Base-by-base conservation (phyloP, 1,284 basidiomycete genomes). In the Phylloboletellus chloephorus region DNA sequence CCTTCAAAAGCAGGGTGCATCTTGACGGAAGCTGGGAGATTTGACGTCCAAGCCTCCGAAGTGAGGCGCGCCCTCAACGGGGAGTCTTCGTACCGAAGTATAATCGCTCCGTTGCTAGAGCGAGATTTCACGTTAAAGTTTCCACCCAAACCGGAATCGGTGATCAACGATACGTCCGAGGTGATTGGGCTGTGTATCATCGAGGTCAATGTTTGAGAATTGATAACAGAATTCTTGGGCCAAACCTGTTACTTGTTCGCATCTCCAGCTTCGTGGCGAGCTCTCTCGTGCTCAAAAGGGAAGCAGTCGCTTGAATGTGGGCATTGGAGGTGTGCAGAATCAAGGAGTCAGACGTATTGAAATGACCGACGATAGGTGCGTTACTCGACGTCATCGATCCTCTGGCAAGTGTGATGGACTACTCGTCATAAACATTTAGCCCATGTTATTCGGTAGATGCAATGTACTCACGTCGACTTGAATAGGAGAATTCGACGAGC, bases 1-100 rank as follows among this genome's bases (percentile, higher is more conserved):
- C 74, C 73, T 45, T 76, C 68, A 36, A 59, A 76, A 1, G 67
- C 52, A 2, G 65, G 56, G 19, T 68, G 63, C 35, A 76, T 52
- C 16, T 42, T 51, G 10, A 74, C 62, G 3, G 29, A 40, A 8
- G 63, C 67, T 0, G 51, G 49, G 0, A 56, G 45, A 32, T 76
- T 76, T 4, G 65, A 56, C 1, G 69, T 69, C 12, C 46, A 49
- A 11, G 50, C 68, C 1, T 53, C 44, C 9, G 71, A 54, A 2
- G 33, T 43, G 15, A 74, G 61, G 6, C 37, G 48, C 0, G 64
- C 54, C 11, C 54, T 47, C 1, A 57, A 12, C 0, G 72, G 65
- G 0, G 63, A 53, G 1, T 61, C 56, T 1, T 60, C 50, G 36
- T 74, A 65, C n/a, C 40, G 48, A 11, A 74, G 43, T 2, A 23